Base-by-base conservation (phyloP, 2,329 filamentous ascomycete genomes). In the Cyclaneusma minus region DNA sequence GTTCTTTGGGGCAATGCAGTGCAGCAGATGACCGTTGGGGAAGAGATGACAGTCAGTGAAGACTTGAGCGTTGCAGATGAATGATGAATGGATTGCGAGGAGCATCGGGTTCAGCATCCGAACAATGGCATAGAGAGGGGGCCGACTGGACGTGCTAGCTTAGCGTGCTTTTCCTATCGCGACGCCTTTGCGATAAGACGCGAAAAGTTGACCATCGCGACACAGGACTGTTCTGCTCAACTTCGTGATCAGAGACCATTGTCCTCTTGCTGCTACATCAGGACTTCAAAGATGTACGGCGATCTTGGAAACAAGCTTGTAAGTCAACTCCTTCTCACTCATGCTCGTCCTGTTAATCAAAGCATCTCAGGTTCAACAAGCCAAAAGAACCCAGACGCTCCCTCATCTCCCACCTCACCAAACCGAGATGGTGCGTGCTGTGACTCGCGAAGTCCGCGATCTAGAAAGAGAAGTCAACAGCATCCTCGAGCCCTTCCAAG, bases 361-460 rank as follows among this genome's bases (percentile, higher is more conserved):
- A 4, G 13, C n/a, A 10, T 25, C 5, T 21, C 36, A 93, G 82
- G 85, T 91, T 41, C 79, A 87, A 60, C 81, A 95, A 61, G 89
- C 89, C 50, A 95, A 95, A 64, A 73, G 89, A 48, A 92, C 81
- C 11, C 83, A 89, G 52, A 78, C 81, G 37, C 69, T 98, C 29
- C 59, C 74, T 16, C 73, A 91, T 48, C 68, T 98, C 3, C 89
- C 89, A 1, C 76, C 84, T 3, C 95, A 95, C 50, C 84, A 92
- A 52, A 77, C 84, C 15, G 89, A 95, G 47, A 67, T 91, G 22
- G 82, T 95, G 29, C 84, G 85, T 30, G 69, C 72, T 12, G 78
- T 92, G 25, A 79, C 83, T 3, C 77, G 84, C 42, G 89, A 98
- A 62, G 84, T 94, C 13, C 79, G 85, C 41, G 87, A 95, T 41